Percentiles rank a stretch among this genome's conserved stretches.
Conservation (phyloP, 2,329 filamentous ascomycete genomes). For the Claviceps sorghi region DNA sequence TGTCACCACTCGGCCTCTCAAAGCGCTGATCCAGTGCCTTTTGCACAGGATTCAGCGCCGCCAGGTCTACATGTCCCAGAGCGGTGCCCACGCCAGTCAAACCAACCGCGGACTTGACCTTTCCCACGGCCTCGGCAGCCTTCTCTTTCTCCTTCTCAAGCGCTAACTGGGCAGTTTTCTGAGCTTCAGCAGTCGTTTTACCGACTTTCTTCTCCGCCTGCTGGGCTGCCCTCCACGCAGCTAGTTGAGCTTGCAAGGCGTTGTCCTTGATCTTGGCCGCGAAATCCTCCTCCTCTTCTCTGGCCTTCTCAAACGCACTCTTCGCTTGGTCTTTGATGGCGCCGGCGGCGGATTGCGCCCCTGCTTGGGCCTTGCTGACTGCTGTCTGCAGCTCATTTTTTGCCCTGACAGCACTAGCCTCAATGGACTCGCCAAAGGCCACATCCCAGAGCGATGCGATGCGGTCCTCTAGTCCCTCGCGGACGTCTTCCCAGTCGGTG, state of each 20-base stretch:
- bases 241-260: constrained; percentile 14
- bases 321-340: constrained; percentile 21
- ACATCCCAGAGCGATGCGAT: constrained; percentile 30
- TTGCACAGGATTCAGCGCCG: constrained; percentile 26
- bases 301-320: constrained; percentile 19
- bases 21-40: constrained; percentile 38
- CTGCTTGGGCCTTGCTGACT: constrained; percentile 18
- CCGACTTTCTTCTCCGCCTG: constrained; percentile 10
- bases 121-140: constrained; percentile 24
- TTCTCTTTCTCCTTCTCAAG: constrained; percentile 27
- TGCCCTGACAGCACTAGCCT: constrained; percentile 14
- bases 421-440: constrained; percentile 19
- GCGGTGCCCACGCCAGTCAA: constrained; percentile 15
- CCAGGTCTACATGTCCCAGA: constrained; percentile 4
- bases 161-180: constrained; percentile 23
- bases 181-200: constrained; percentile 20
- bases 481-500: constrained; percentile 49
- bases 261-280: constrained; percentile 14
- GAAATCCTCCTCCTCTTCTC: constrained; percentile 14
- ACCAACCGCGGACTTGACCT: constrained; percentile 22
- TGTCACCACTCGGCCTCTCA: constrained; percentile 25
- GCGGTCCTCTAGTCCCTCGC: constrained; percentile 40
- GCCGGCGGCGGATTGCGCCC: constrained; percentile 11
- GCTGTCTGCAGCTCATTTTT: constrained; percentile 18
- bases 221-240: constrained; percentile 12